These are phyloP conservation scores for Syzygium syzygioides DNA, from an alignment of 441 rosid species.

Conservation along the genomic window DNA sequence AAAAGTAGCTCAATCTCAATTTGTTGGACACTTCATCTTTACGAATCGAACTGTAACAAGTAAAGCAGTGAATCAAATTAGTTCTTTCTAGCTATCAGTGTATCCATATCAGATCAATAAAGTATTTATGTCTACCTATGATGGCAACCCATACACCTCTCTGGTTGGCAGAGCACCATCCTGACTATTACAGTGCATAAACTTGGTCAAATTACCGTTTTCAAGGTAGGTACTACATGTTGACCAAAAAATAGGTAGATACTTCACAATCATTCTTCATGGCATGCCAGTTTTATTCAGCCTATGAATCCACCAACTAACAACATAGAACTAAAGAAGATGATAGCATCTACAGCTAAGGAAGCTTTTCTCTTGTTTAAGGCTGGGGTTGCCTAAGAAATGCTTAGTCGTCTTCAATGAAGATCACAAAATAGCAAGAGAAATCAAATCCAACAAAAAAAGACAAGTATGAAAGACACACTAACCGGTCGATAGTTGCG, in stretches of 20 bases:
- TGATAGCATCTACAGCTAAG: background rate
- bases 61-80: background rate
- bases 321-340: background rate
- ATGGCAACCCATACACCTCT: background rate
- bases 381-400: background rate
- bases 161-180: background rate
- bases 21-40: background rate
- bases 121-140: background rate
- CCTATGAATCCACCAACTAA: background rate
- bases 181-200: background rate
- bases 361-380: background rate
- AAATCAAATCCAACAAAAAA: background rate
- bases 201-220: background rate
- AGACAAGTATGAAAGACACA: background rate
- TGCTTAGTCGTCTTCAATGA: background rate
- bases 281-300: background rate
- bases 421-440: background rate
- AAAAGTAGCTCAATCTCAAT: background rate
- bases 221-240: background rate
- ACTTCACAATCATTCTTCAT: background rate
- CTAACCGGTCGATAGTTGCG: slow-evolving; percentile 93
- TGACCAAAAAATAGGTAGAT: background rate
- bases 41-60: background rate
- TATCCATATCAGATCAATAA: background rate
- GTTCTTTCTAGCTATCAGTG: background rate